Percentiles rank a stretch among this genome's conserved stretches.
Conservation (phyloP, 371 early-diverging fungal species). For the Mortierella sp. region DNA sequence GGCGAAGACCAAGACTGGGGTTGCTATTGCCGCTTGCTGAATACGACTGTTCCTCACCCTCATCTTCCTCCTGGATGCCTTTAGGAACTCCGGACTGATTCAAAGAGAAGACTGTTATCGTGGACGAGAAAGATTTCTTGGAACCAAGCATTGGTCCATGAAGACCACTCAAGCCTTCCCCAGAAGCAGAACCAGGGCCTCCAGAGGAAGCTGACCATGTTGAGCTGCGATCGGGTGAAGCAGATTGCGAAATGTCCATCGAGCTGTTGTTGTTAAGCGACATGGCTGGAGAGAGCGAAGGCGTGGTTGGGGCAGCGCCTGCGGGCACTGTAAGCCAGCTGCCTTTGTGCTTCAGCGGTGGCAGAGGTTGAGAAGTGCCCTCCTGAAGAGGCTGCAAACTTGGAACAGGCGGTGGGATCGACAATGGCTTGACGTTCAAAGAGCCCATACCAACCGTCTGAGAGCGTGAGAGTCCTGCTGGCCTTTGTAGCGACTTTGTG, state of each 20-base stretch:
- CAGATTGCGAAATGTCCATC: conserved; percentile 23
- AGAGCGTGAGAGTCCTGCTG: conserved; percentile 23
- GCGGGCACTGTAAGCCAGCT: conserved; percentile 43
- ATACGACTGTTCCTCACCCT: not conserved
- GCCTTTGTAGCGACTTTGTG: conserved; percentile 42
- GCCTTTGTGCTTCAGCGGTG: conserved; percentile 15
- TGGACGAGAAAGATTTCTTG: conserved; percentile 27
- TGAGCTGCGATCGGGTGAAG: conserved; percentile 18
- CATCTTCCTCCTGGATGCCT: conserved; percentile 37
- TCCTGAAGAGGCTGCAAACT: conserved; percentile 29
- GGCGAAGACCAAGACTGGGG: conserved; percentile 12
- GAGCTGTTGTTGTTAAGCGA: conserved; percentile 11
- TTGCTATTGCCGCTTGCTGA: not conserved
- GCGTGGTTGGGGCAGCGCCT: not conserved
- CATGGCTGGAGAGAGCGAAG: conserved; percentile 23
- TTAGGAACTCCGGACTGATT: not conserved
- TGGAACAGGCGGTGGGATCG: conserved; percentile 18
- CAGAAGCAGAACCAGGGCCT: conserved; percentile 2
- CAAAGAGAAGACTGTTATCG: conserved; percentile 14
- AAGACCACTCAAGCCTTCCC: not conserved
- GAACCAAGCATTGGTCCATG: conserved; percentile 4
- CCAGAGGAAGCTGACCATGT: conserved; percentile 30
- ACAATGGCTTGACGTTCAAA: conserved; percentile 32
- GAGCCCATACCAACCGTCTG: conserved; percentile 40
- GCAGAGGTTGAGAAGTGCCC: conserved; percentile 1